These are phyloP conservation scores for Gamarada debralockiae DNA, from an alignment of 495 filamentous ascomycete species.

Conservation along the genomic window DNA sequence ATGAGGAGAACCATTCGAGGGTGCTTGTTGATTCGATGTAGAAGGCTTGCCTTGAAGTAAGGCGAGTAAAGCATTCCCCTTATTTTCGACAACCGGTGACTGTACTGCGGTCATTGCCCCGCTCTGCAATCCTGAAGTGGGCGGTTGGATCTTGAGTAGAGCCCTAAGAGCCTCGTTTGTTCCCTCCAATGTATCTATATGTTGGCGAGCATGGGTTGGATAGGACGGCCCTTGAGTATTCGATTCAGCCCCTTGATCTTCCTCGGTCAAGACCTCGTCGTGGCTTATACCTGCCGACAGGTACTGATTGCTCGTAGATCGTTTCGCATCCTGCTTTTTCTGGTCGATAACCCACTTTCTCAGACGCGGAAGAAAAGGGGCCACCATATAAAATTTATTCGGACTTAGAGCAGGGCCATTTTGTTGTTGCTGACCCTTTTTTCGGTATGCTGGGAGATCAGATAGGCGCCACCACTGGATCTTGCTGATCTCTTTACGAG, in stretches of 20 bases:
- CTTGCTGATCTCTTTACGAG: constrained; percentile 94
- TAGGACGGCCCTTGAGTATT: constrained; percentile 24
- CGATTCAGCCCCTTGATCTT: constrained; percentile 25
- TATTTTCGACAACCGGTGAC: constrained; percentile 17
- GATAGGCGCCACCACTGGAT: constrained; percentile 90
- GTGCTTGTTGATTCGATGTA: constrained; percentile 13
- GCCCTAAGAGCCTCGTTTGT: constrained; percentile 61
- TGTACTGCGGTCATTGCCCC: constrained; percentile 18
- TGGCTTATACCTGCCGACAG: constrained; percentile 16
- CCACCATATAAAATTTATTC: constrained; percentile 93
- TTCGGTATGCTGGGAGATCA: constrained; percentile 78
- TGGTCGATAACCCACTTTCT: constrained; percentile 89
- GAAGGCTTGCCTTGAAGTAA: constrained; percentile 43
- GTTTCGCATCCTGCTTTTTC: constrained; percentile 59
- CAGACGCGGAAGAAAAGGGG: constrained; percentile 79
- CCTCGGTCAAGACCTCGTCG: constrained; percentile 25
- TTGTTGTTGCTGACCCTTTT: constrained; percentile 49
- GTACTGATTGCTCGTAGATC: constrained; percentile 27
- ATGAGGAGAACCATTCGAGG: constrained; percentile 18
- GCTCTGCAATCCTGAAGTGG: constrained; percentile 38
- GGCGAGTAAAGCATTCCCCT: constrained; percentile 50
- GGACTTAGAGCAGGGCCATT: constrained; percentile 53
- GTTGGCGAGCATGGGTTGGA: constrained; percentile 18
- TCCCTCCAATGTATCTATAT: constrained; percentile 46
- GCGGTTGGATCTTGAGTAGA: constrained; percentile 57